Evolutionary conservation across 805 yeast genomes (phyloP).

Genomic region (Hanseniaspora thailandica): DNA sequence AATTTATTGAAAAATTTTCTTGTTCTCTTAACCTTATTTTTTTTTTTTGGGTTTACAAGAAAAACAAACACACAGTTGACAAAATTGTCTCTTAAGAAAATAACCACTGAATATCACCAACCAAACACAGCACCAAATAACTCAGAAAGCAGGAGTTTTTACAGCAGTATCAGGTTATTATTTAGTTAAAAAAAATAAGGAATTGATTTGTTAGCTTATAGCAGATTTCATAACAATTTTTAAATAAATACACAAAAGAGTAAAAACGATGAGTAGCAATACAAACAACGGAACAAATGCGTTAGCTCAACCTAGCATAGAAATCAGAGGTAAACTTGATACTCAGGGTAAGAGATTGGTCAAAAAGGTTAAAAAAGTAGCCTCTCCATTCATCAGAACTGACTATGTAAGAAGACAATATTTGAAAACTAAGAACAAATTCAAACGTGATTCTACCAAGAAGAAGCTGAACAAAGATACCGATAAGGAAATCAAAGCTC

Average conservation of each 20-base stretch:
- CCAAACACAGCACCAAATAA: neutral
- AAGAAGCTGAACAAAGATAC: constrained; percentile 19
- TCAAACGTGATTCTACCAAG: constrained; percentile 14
- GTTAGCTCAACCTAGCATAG: constrained; percentile 6
- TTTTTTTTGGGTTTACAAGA: neutral
- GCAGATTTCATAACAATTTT: neutral
- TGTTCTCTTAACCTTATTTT: too few species aligned
- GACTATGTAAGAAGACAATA: constrained; percentile 29
- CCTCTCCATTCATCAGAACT: constrained; percentile 30
- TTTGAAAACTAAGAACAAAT: constrained; percentile 23
- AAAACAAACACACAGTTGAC: neutral
- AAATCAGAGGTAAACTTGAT: constrained; percentile 9
- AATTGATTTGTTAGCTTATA: neutral
- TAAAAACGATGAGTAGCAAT: constrained; percentile 2
- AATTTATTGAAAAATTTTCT: too few species aligned
- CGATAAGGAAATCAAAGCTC: constrained; percentile 13
- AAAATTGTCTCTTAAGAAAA: neutral
- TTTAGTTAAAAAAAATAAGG: neutral
- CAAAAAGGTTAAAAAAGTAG: constrained; percentile 16
- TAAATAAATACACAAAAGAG: neutral
- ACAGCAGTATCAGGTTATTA: neutral
- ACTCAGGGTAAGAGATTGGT: constrained; percentile 11
- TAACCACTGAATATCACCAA: neutral
- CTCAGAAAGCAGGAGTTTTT: neutral
- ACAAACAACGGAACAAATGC: neutral